phyloP scores from a whole-genome alignment of 148 eudicot species.

The Dysphania ambrosioides region DNA sequence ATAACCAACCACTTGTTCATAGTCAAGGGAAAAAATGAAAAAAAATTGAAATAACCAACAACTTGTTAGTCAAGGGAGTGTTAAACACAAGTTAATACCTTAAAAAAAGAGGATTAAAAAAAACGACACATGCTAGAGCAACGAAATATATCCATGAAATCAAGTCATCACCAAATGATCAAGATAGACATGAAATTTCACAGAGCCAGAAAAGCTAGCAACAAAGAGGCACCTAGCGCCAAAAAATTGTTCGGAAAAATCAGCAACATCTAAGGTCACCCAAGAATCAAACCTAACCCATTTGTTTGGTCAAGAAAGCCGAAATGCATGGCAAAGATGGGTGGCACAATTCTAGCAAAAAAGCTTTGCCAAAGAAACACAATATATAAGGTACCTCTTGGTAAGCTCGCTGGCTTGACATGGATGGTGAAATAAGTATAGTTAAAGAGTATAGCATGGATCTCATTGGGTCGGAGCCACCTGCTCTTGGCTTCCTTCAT shows the following conservation, averaged over 20 bases:
- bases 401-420: constrained; percentile 84
- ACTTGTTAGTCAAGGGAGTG: too few species aligned
- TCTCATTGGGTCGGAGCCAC: constrained; percentile 96
- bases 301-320: neutral
- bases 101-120: too few species aligned
- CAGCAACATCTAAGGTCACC: too few species aligned
- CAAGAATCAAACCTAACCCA: neutral
- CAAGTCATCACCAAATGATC: neutral
- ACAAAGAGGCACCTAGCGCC: neutral
- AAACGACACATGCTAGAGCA: neutral
- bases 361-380: neutral
- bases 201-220: neutral
- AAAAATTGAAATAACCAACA: too few species aligned
- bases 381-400: constrained; percentile 40
- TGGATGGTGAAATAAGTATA: constrained; percentile 49
- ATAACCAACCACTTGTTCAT: too few species aligned
- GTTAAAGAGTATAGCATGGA: constrained; percentile 85
- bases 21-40: too few species aligned
- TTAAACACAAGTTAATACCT: too few species aligned
- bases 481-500: constrained; percentile 73
- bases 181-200: neutral
- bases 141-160: neutral
- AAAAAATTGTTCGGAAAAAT: too few species aligned
- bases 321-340: too few species aligned
- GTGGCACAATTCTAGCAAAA: neutral